Percentiles rank a stretch among this genome's conserved stretches.
Evolutionary conservation across 2,329 filamentous ascomycete species (phyloP).

Genomic region (Beauveria scarabaeidicola): DNA sequence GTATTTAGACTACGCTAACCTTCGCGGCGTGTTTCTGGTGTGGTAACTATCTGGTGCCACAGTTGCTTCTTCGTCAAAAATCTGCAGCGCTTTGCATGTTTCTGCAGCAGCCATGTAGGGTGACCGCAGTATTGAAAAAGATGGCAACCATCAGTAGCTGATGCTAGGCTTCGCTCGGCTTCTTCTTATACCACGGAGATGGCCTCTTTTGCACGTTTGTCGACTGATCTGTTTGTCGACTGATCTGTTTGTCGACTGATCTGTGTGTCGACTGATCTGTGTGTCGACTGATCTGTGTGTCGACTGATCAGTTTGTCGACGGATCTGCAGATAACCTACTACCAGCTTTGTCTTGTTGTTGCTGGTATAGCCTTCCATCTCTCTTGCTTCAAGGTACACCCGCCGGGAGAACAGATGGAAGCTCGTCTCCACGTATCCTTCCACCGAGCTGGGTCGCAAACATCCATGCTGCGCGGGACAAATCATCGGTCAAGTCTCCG

Average conservation of each 20-base stretch:
- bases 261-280: too few relatives aligned
- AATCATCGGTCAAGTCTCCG: slow-evolving; percentile 22
- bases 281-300: too few relatives aligned
- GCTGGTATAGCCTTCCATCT: background rate
- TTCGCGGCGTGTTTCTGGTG: background rate
- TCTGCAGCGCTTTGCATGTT: background rate
- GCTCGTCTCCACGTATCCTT: slow-evolving; percentile 22
- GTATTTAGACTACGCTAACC: background rate
- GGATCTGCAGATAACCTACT: too few relatives aligned
- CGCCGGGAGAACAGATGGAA: slow-evolving; percentile 18
- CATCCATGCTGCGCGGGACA: slow-evolving; percentile 29
- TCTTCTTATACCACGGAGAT: background rate
- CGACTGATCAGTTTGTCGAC: too few relatives aligned
- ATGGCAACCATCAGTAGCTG: background rate
- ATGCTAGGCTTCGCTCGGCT: background rate
- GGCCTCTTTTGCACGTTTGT: background rate
- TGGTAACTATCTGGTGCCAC: background rate
- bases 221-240: too few relatives aligned
- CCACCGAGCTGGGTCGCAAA: slow-evolving; percentile 29
- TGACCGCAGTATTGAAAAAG: background rate
- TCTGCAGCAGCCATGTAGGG: too few relatives aligned
- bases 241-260: too few relatives aligned
- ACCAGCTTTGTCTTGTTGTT: background rate
- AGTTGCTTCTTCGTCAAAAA: background rate
- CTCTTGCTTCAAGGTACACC: background rate